Evolutionary conservation across 352 stramenopile genomes (phyloP).

Genomic region (Globisporangium yorkense): DNA sequence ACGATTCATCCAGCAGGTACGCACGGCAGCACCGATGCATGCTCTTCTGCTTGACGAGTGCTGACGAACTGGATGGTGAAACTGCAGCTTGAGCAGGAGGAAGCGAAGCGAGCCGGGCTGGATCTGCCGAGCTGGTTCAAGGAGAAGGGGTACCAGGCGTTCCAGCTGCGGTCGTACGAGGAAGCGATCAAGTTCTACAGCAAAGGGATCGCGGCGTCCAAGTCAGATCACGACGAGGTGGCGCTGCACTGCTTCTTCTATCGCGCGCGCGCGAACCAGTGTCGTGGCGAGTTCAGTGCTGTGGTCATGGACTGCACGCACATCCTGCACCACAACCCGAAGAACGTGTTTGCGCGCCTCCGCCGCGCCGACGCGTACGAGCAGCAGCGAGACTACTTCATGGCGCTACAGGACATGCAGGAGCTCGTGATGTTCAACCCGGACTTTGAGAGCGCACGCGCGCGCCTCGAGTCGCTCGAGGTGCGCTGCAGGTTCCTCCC

Average conservation of each 20-base stretch:
- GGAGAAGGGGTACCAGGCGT: slow-evolving; percentile 86
- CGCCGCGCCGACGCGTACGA: slow-evolving; percentile 51
- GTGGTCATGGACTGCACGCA: slow-evolving; percentile 54
- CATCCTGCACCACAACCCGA: slow-evolving; percentile 34
- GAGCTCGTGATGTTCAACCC: slow-evolving; percentile 48
- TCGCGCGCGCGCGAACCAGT: slow-evolving; percentile 44
- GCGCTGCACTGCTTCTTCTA: slow-evolving; percentile 57
- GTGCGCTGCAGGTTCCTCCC: slow-evolving; percentile 37
- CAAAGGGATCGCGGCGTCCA: slow-evolving; percentile 67
- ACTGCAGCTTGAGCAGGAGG: slow-evolving; percentile 34
- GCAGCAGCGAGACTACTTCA: slow-evolving; percentile 50
- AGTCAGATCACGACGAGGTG: slow-evolving; percentile 41
- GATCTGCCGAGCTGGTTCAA: slow-evolving; percentile 42
- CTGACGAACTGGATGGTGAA: too few species aligned
- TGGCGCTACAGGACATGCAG: slow-evolving; percentile 50
- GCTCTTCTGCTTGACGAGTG: background rate
- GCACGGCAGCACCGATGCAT: too few species aligned
- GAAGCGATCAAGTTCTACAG: slow-evolving; percentile 91
- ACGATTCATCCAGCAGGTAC: slow-evolving; percentile 33
- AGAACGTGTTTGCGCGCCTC: slow-evolving; percentile 48
- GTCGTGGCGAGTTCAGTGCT: slow-evolving; percentile 38
- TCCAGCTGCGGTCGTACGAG: slow-evolving; percentile 85
- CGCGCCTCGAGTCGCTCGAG: slow-evolving; percentile 32
- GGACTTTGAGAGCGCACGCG: slow-evolving; percentile 45
- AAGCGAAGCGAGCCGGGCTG: slow-evolving; percentile 29